Evolutionary conservation across 768 basidiomycete species (phyloP).

Genomic region (Boletus bicolor): DNA sequence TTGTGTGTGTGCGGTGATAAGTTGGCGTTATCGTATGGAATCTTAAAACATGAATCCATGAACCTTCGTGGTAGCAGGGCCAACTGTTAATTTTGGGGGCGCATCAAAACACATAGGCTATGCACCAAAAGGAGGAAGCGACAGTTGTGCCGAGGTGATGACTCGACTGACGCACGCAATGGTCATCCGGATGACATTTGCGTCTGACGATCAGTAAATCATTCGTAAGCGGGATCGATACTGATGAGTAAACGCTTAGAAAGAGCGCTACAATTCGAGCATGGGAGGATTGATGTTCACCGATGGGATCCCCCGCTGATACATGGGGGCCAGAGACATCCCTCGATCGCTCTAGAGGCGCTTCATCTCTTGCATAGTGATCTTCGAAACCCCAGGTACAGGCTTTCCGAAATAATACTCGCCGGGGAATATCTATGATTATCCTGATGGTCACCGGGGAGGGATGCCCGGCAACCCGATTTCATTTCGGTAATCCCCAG

Average conservation of each 20-base stretch:
- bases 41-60: neutral
- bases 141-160: constrained; percentile 6
- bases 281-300: neutral
- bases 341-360: neutral
- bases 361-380: constrained; percentile 8
- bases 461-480: constrained; percentile 10
- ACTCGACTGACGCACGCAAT: constrained; percentile 3
- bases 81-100: neutral
- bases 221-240: constrained; percentile 8
- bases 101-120: neutral
- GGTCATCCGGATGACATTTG: constrained; percentile 1
- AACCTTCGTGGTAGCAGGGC: neutral
- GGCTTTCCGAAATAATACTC: neutral
- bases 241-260: neutral
- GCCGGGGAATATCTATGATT: constrained; percentile 10
- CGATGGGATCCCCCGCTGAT: neutral
- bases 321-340: neutral
- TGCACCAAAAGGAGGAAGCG: neutral
- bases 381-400: constrained; percentile 10
- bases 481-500: constrained; percentile 31
- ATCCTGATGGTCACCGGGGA: constrained; percentile 5
- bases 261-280: neutral
- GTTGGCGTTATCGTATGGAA: neutral
- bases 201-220: constrained; percentile 6
- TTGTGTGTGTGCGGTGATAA: constrained; percentile 13